Conservation (phyloP, 805 yeast species). For the Saccharomycopsis schoenii region DNA sequence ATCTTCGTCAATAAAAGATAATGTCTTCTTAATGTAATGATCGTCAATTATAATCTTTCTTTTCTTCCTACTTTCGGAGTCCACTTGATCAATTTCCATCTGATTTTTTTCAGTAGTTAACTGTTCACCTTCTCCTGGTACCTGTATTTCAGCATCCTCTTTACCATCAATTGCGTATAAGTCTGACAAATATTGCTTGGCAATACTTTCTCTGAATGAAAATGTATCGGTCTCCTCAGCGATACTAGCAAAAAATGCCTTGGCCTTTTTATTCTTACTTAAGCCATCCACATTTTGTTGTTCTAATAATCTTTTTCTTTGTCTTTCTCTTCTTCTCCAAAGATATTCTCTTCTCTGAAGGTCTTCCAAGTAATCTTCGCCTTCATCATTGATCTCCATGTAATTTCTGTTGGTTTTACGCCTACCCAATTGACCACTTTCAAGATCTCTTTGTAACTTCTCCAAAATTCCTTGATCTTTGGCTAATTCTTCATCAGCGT, state of each 20-base stretch:
- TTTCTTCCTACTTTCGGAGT: slow-evolving; percentile 23
- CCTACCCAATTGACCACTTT: slow-evolving; percentile 60
- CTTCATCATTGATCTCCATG: slow-evolving; percentile 68
- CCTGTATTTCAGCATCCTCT: slow-evolving; percentile 19
- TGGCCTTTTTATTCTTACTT: slow-evolving; percentile 44
- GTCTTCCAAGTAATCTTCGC: slow-evolving; percentile 39
- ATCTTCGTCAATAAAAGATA: slow-evolving; percentile 38
- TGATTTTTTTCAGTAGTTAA: slow-evolving; percentile 21
- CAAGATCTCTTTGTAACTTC: slow-evolving; percentile 59
- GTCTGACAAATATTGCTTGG: slow-evolving; percentile 19
- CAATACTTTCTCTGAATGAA: slow-evolving; percentile 24
- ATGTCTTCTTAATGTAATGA: slow-evolving; percentile 44
- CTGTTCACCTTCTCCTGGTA: slow-evolving; percentile 15
- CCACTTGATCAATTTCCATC: slow-evolving; percentile 23
- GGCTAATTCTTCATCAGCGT: slow-evolving; percentile 50
- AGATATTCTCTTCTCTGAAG: slow-evolving; percentile 30
- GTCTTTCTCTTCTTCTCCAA: slow-evolving; percentile 29
- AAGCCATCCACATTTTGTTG: slow-evolving; percentile 34
- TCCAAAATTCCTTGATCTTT: slow-evolving; percentile 56
- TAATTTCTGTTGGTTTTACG: slow-evolving; percentile 43
- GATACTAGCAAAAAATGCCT: slow-evolving; percentile 59
- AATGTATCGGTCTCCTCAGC: slow-evolving; percentile 34
- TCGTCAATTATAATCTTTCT: slow-evolving; percentile 37
- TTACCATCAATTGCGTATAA: slow-evolving; percentile 19
- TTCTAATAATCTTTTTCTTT: slow-evolving; percentile 39